Percentiles rank a stretch among this genome's conserved stretches.
Conservation (phyloP, 331 rosid genomes). For the Malus hybrid region DNA sequence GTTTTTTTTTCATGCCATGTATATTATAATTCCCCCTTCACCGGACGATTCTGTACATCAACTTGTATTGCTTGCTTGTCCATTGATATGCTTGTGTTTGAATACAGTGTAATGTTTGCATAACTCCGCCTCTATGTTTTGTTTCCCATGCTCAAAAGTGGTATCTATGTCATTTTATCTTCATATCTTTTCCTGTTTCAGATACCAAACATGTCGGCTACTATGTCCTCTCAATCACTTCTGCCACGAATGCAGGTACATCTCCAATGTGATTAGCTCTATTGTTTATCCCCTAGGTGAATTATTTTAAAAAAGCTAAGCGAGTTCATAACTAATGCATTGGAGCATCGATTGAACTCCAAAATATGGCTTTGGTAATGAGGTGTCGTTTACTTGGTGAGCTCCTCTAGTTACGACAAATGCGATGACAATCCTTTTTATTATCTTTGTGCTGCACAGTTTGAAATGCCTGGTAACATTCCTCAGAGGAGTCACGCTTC, state of each 20-base stretch:
- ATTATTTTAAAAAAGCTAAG: not conserved
- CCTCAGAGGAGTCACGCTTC: slow-evolving; percentile 75
- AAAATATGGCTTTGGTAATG: not conserved
- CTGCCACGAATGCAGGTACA: slow-evolving; percentile 72
- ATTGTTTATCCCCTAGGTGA: not conserved
- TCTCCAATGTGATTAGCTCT: slow-evolving; percentile 13
- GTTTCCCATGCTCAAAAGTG: not conserved
- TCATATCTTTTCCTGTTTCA: slow-evolving; percentile 25
- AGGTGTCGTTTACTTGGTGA: not conserved
- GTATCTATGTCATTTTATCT: not conserved
- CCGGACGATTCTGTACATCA: not conserved
- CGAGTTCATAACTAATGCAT: not conserved
- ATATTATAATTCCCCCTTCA: not conserved
- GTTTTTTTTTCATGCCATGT: not conserved
- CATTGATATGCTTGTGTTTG: not conserved
- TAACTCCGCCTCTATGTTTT: not conserved
- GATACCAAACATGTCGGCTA: slow-evolving; percentile 79
- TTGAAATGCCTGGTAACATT: slow-evolving; percentile 66
- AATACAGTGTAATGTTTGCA: not conserved
- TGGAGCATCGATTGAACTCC: not conserved
- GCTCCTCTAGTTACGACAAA: not conserved
- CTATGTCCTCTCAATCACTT: slow-evolving; percentile 67
- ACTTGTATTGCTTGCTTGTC: not conserved
- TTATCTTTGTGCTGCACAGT: slow-evolving; percentile 35
- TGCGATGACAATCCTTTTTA: too few species aligned